phyloP scores from a whole-genome alignment of 2,329 filamentous ascomycete species.

The Calonectria pseudoturangicola region DNA sequence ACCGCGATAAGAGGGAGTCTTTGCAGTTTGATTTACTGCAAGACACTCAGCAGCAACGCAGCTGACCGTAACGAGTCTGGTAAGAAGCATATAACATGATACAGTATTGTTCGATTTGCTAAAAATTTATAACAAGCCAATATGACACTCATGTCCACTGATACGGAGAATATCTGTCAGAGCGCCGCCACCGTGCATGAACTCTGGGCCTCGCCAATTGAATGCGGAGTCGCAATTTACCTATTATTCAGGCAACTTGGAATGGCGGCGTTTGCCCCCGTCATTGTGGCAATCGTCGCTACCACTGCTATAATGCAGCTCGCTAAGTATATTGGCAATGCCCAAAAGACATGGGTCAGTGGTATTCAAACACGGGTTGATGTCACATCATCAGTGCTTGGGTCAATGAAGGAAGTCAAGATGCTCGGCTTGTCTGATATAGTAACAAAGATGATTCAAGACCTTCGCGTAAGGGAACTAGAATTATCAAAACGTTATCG shows the following conservation, averaged over 20 bases:
- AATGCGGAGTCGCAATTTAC: conserved; percentile 38
- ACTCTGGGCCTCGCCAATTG: conserved; percentile 40
- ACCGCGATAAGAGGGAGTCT: background rate
- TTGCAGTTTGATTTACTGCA: conserved; percentile 9
- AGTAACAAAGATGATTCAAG: background rate
- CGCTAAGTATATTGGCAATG: conserved; percentile 38
- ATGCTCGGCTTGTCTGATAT: conserved; percentile 9
- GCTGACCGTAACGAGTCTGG: background rate
- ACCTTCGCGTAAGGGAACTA: background rate
- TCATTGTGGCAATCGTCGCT: conserved; percentile 15
- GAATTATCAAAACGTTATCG: background rate
- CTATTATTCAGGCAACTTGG: conserved; percentile 37
- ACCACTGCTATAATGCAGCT: conserved; percentile 35
- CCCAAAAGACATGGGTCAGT: conserved; percentile 40
- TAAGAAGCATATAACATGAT: too few relatives aligned
- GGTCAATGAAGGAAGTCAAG: conserved; percentile 39
- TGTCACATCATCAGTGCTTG: conserved; percentile 39
- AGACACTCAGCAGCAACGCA: background rate
- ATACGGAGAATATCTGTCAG: conserved; percentile 39
- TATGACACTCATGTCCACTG: conserved; percentile 40
- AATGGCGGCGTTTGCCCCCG: conserved; percentile 24
- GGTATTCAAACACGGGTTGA: conserved; percentile 42
- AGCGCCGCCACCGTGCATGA: conserved; percentile 37
- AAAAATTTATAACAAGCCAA: too few relatives aligned
- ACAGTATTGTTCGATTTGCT: too few relatives aligned